These are phyloP conservation scores for Spathaspora gorwiae DNA, from an alignment of 805 yeast species.

Conservation along the genomic window DNA sequence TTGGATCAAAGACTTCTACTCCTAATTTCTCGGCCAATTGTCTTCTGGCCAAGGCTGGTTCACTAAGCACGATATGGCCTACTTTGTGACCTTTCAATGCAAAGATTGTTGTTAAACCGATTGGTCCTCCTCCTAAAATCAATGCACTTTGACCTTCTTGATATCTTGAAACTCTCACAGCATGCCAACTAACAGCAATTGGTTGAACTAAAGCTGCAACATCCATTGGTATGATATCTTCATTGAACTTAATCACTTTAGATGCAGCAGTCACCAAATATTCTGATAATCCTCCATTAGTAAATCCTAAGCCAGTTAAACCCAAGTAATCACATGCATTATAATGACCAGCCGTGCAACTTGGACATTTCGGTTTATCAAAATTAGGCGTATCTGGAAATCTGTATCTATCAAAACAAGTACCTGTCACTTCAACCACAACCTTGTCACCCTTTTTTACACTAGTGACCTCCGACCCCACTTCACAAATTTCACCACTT, in stretches of 20 bases:
- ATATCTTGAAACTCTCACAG: conserved; percentile 42
- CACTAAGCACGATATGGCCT: conserved; percentile 47
- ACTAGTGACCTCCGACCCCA: conserved; percentile 51
- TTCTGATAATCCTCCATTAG: conserved; percentile 54
- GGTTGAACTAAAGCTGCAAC: conserved; percentile 56
- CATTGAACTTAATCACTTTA: conserved; percentile 41
- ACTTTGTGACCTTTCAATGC: conserved; percentile 44
- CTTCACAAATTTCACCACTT: conserved; percentile 52
- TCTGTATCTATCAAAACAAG: conserved; percentile 46
- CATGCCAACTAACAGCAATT: conserved; percentile 57
- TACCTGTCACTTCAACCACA: conserved; percentile 58
- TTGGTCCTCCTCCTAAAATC: conserved; percentile 62
- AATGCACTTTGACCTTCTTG: conserved; percentile 43
- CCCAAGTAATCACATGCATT: conserved; percentile 51
- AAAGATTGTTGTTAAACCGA: conserved; percentile 53
- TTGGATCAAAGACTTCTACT: conserved; percentile 49
- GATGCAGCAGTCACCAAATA: conserved; percentile 36
- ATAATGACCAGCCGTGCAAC: conserved; percentile 46
- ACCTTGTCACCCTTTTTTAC: conserved; percentile 65
- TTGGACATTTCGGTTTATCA: conserved; percentile 32
- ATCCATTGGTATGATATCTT: conserved; percentile 33
- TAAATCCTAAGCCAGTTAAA: conserved; percentile 52
- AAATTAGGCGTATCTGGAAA: conserved; percentile 30
- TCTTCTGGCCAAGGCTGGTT: conserved; percentile 54
- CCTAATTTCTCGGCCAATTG: conserved; percentile 50